These are phyloP conservation scores for Knoxdaviesia capensis DNA, from an alignment of 2,329 filamentous ascomycete species.

Conservation along the genomic window DNA sequence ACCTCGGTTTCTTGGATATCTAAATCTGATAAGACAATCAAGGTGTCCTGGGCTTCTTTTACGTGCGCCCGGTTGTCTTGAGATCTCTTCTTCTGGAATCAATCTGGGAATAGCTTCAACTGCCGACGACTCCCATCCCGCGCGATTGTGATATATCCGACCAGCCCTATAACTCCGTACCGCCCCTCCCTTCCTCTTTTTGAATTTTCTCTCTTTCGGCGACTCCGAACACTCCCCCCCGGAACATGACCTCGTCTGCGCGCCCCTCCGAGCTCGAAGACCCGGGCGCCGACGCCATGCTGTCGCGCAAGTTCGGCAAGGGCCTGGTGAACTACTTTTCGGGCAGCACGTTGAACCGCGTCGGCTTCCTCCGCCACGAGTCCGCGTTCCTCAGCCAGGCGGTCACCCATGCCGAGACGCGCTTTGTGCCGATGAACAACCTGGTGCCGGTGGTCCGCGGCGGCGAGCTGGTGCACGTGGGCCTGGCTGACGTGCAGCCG, in stretches of 20 bases:
- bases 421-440: conserved; percentile 62
- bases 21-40: too few species aligned
- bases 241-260: background rate
- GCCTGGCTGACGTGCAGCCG: conserved; percentile 45
- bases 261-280: conserved; percentile 6
- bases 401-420: conserved; percentile 41
- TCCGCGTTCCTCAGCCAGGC: conserved; percentile 49
- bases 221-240: background rate
- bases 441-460: conserved; percentile 49
- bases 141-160: too few species aligned
- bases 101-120: too few species aligned
- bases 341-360: conserved; percentile 56
- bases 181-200: background rate
- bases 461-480: conserved; percentile 44
- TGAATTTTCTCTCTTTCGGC: background rate
- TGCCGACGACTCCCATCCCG: too few species aligned
- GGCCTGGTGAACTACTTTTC: conserved; percentile 75
- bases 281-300: conserved; percentile 35
- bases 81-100: too few species aligned
- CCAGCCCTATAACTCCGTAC: background rate
- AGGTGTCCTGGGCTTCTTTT: too few species aligned
- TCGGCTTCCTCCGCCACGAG: conserved; percentile 58
- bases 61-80: too few species aligned
- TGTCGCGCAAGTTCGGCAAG: conserved; percentile 57
- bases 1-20: too few species aligned